phyloP scores from a whole-genome alignment of 1,284 basidiomycete species.

The Dichomitus squalens region DNA sequence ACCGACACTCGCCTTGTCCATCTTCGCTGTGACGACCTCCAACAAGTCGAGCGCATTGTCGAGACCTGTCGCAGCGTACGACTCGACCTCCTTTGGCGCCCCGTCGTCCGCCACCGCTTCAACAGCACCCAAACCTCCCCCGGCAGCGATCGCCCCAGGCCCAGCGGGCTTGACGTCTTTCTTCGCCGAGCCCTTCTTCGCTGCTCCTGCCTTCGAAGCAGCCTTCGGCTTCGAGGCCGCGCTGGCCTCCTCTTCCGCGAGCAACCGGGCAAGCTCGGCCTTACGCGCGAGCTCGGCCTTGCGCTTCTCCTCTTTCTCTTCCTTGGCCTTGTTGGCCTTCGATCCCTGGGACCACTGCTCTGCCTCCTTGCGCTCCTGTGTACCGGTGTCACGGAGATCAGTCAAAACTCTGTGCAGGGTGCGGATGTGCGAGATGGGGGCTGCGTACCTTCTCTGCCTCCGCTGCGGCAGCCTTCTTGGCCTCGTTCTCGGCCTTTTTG shows the following conservation, averaged over 20 bases:
- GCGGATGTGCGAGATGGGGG: conserved; percentile 2
- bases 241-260: conserved; percentile 85
- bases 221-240: conserved; percentile 66
- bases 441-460: conserved; percentile 57
- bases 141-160: conserved; percentile 77
- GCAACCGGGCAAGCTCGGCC: conserved; percentile 73
- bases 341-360: conserved; percentile 77
- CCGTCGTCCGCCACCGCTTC: conserved; percentile 23
- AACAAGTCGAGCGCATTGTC: conserved; percentile 93
- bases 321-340: conserved; percentile 66
- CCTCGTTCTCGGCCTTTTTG: conserved; percentile 93
- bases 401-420: neutral
- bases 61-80: conserved; percentile 83
- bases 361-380: conserved; percentile 77
- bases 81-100: conserved; percentile 54
- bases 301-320: conserved; percentile 78
- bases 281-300: conserved; percentile 75
- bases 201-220: conserved; percentile 65
- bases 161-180: conserved; percentile 62
- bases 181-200: conserved; percentile 45
- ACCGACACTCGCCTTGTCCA: conserved; percentile 90
- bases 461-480: conserved; percentile 68
- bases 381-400: neutral
- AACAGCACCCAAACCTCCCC: conserved; percentile 45
- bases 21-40: conserved; percentile 87